Evolutionary conservation across 371 early-diverging fungal genomes (phyloP).

Genomic region (Lichtheimia corymbifera): DNA sequence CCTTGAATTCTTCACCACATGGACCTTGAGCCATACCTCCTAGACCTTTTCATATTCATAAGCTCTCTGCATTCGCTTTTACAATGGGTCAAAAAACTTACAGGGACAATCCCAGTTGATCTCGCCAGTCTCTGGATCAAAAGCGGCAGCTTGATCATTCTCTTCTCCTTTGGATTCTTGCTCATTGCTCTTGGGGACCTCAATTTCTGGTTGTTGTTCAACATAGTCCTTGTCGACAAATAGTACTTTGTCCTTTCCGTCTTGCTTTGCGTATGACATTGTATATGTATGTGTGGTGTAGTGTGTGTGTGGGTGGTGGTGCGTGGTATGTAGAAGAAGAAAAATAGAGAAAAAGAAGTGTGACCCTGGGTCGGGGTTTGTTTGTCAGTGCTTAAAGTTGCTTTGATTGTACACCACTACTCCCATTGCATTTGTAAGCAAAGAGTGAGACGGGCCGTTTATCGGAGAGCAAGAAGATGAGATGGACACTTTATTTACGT

Average conservation of each 20-base stretch:
- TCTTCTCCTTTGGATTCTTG: conserved; percentile 16
- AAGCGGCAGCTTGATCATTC: conserved; percentile 50
- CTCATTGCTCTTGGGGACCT: conserved; percentile 18
- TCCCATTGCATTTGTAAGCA: too few relatives aligned
- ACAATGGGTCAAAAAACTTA: conserved; percentile 18
- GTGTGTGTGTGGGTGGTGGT: too few relatives aligned
- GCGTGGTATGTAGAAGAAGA: too few relatives aligned
- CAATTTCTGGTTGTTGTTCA: conserved; percentile 22
- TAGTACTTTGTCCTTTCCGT: conserved; percentile 56
- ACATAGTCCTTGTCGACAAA: conserved; percentile 53
- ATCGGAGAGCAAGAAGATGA: too few relatives aligned
- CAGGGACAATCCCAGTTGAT: conserved; percentile 99
- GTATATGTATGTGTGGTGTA: background rate
- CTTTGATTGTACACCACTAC: too few relatives aligned
- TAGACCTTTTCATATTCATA: conserved; percentile 42
- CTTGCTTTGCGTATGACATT: conserved; percentile 47
- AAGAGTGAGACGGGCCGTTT: too few relatives aligned
- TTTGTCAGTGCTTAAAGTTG: too few relatives aligned
- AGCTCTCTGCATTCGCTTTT: background rate
- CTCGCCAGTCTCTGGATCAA: conserved; percentile 86
- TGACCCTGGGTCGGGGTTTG: too few relatives aligned
- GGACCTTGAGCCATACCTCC: conserved; percentile 96
- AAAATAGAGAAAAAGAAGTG: too few relatives aligned
- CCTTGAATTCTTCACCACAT: conserved; percentile 95
- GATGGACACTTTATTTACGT: too few relatives aligned